These are phyloP conservation scores for Pleurotus citrinopileatus DNA, from an alignment of 768 basidiomycete species.

Conservation along the genomic window DNA sequence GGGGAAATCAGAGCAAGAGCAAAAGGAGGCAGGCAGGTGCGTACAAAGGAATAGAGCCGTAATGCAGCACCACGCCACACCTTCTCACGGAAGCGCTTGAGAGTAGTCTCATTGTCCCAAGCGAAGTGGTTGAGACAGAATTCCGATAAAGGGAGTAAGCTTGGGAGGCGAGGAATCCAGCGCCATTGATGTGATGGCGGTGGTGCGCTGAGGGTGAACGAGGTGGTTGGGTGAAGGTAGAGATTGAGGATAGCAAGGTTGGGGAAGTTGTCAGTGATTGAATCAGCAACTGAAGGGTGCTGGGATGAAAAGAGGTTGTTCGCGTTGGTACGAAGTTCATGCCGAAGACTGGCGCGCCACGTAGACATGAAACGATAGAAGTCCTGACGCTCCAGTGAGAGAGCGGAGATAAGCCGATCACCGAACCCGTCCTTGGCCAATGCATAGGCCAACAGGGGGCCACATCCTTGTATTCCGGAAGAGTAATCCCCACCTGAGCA, in stretches of 20 bases:
- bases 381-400: too few relatives aligned
- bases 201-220: not conserved
- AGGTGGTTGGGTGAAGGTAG: conserved; percentile 33
- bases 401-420: conserved; percentile 23
- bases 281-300: conserved; percentile 21
- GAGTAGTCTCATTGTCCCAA: conserved; percentile 13
- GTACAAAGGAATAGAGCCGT: too few relatives aligned
- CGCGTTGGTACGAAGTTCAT: conserved; percentile 11
- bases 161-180: conserved; percentile 12
- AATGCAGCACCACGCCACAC: too few relatives aligned
- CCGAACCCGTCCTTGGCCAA: conserved; percentile 25
- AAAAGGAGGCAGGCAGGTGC: too few relatives aligned
- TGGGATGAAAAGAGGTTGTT: conserved; percentile 20
- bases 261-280: conserved; percentile 28
- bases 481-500: too few relatives aligned
- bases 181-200: not conserved
- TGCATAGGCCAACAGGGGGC: not conserved
- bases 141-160: conserved; percentile 18
- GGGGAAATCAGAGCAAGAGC: too few relatives aligned
- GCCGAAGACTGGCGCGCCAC: conserved; percentile 11
- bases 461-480: conserved; percentile 14
- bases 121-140: conserved; percentile 27
- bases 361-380: conserved; percentile 13
- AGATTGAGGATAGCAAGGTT: conserved; percentile 28
- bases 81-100: too few relatives aligned